Base-by-base conservation (phyloP, 768 basidiomycete species). In the Russula brevipes region DNA sequence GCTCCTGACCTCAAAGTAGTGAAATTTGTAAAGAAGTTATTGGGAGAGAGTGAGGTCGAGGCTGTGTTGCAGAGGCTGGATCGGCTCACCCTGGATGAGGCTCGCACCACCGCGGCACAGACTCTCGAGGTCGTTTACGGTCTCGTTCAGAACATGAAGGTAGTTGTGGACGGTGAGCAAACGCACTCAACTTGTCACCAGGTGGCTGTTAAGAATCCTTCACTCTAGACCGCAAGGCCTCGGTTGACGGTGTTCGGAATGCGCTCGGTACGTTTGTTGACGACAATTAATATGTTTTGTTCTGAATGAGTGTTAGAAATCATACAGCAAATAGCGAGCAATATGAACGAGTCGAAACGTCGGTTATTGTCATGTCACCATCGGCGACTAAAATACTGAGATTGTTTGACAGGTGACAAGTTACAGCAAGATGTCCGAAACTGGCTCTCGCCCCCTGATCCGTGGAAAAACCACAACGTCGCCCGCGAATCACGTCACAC, bases 391-490 rank as follows among this genome's bases (percentile, higher is more conserved):
- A 24, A 24, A 24, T 24, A 24, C 24, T 24, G 24, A 24, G 24
- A 24, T 24, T 24, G 24, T 24, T 24, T 24, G 24, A 24, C 24
- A 24, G 24, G 24, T 24, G 24, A 24, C 24, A 24, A 24, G 24
- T 24, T 24, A 24, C 24, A 24, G 24, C 24, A 24, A 24, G 24
- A 24, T 24, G 24, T 24, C 2, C 33, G n/a, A 12, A 45, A 14
- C n/a, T 56, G 55, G 55, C 44, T 56, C 4, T 45, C 33, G n/a
- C 55, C 55, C 2, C 55, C 55, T 11, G 55, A 56, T 19, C 55
- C 55, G 1, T 56, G 55, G 44, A 45, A 35, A 19, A 56, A 45
- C 6, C 33, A 56, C 6, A 42, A 44, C 41, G 24, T 4, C 17
- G 44, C 9, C 24, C 24, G 24, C 24, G 24, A 24, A 24, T 24